A percentile compares a stretch with the other conserved stretches of the same genome.
Evolutionary conservation across 352 stramenopile genomes (phyloP).

Genomic region (Thraustochytrium striatum): DNA sequence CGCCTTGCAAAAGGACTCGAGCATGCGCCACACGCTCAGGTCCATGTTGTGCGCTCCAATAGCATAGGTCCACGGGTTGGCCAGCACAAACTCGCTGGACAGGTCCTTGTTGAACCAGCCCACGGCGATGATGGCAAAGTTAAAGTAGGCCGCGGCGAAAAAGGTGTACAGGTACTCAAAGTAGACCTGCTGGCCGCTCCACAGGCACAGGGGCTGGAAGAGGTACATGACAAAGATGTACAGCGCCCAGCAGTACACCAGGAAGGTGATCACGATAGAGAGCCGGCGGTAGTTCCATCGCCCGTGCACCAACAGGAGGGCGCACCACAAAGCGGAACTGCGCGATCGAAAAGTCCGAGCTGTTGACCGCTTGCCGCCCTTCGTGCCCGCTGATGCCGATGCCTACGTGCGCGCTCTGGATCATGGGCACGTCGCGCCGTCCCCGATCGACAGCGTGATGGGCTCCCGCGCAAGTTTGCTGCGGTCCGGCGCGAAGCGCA

Average conservation of each 20-base stretch:
- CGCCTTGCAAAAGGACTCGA: conserved; percentile 21
- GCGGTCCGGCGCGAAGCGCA: conserved; percentile 58
- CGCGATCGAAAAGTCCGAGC: conserved; percentile 83
- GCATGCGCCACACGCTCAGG: conserved; percentile 25
- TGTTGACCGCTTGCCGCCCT: conserved; percentile 82
- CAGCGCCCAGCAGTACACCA: conserved; percentile 91
- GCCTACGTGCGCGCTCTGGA: conserved; percentile 78
- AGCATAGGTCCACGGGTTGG: conserved; percentile 42
- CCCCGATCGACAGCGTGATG: conserved; percentile 78
- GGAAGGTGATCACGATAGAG: conserved; percentile 78
- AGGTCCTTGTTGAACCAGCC: conserved; percentile 39
- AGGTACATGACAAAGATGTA: conserved; percentile 78
- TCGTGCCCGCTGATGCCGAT: conserved; percentile 76
- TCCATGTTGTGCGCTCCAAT: conserved; percentile 14
- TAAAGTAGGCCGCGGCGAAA: conserved; percentile 34
- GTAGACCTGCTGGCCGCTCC: conserved; percentile 51
- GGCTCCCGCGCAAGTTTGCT: conserved; percentile 69
- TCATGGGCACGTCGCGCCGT: conserved; percentile 84
- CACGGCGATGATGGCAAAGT: conserved; percentile 28
- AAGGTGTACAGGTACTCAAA: conserved; percentile 48
- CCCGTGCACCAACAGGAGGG: conserved; percentile 80
- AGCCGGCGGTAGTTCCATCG: conserved; percentile 82
- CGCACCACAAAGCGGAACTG: conserved; percentile 83
- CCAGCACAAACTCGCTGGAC: not conserved
- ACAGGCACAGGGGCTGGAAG: conserved; percentile 57